A percentile compares a stretch with the other conserved stretches of the same genome.
These are phyloP conservation scores for Trichoderma atroviride DNA, from an alignment of 2,329 filamentous ascomycete species.

Conservation along the genomic window DNA sequence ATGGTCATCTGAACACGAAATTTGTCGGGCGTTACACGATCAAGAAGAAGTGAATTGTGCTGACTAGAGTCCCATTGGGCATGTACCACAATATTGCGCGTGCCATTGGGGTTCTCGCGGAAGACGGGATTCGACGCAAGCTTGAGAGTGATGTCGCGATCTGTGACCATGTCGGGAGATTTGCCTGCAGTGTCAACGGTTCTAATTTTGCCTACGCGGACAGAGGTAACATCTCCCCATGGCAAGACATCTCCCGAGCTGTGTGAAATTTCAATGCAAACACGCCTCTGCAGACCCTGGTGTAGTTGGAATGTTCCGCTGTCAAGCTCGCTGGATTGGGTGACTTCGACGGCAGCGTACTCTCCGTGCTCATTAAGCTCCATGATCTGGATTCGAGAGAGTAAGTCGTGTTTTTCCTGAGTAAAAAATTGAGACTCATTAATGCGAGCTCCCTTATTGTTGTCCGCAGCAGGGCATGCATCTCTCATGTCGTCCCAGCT, in stretches of 20 bases:
- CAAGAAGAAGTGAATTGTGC: constrained; percentile 89
- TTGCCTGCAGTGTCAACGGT: constrained; percentile 85
- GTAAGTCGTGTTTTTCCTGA: constrained; percentile 91
- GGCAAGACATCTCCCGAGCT: constrained; percentile 85
- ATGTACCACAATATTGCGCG: constrained; percentile 80
- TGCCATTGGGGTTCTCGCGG: constrained; percentile 86
- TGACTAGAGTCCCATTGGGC: constrained; percentile 97
- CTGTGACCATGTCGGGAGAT: constrained; percentile 74
- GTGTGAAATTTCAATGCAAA: constrained; percentile 87
- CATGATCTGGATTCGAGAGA: constrained; percentile 83
- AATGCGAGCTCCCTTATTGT: constrained; percentile 66
- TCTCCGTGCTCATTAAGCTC: constrained; percentile 90
- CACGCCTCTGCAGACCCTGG: constrained; percentile 86
- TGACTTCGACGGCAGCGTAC: constrained; percentile 89
- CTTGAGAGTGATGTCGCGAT: constrained; percentile 75
- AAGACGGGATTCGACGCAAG: constrained; percentile 77
- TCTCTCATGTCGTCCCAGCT: constrained; percentile 99
- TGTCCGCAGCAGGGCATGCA: constrained; percentile 60
- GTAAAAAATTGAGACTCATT: constrained; percentile 91
- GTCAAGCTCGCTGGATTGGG: constrained; percentile 82
- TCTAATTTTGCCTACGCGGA: constrained; percentile 79
- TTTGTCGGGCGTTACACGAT: constrained; percentile 89
- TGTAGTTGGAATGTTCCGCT: constrained; percentile 92
- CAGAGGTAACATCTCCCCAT: constrained; percentile 79
- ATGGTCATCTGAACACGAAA: constrained; percentile 87